phyloP scores from a whole-genome alignment of 2,329 filamentous ascomycete species.

The Exophiala alcalophila region DNA sequence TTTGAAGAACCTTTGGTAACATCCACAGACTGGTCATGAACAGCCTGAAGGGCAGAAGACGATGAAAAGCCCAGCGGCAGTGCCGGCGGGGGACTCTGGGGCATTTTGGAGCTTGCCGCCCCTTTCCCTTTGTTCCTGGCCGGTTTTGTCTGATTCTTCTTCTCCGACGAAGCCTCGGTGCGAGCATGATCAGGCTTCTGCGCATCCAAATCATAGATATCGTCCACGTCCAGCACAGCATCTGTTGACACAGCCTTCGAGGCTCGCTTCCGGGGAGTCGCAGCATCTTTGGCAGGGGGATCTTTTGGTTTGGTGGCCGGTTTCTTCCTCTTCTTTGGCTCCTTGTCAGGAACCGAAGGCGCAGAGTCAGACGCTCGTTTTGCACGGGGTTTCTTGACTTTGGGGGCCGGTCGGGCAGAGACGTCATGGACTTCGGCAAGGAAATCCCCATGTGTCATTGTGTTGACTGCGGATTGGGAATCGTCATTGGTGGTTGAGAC shows the following conservation, averaged over 20 bases:
- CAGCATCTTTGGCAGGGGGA: constrained; percentile 1
- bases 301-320: constrained; percentile 13
- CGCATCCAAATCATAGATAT: constrained; percentile 9
- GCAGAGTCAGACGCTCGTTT: constrained; percentile 21
- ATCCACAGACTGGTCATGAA: neutral
- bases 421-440: constrained; percentile 29
- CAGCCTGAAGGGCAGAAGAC: neutral
- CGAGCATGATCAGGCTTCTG: neutral
- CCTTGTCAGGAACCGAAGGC: constrained; percentile 11
- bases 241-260: constrained; percentile 16
- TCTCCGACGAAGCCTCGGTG: no score
- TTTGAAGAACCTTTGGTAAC: no score
- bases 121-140: no score
- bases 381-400: constrained; percentile 22
- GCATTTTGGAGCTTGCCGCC: no score
- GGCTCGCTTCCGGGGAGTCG: constrained; percentile 8
- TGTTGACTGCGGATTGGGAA: constrained; percentile 10
- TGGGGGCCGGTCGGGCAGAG: constrained; percentile 24
- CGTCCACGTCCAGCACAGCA: constrained; percentile 29
- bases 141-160: no score
- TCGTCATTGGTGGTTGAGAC: constrained; percentile 10
- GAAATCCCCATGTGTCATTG: constrained; percentile 27
- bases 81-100: constrained; percentile 7
- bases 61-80: neutral
- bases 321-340: constrained; percentile 26